Percentiles rank a stretch among this genome's conserved stretches.
Evolutionary conservation across 371 early-diverging fungal genomes (phyloP).

Genomic region (Catenaria anguillulae): DNA sequence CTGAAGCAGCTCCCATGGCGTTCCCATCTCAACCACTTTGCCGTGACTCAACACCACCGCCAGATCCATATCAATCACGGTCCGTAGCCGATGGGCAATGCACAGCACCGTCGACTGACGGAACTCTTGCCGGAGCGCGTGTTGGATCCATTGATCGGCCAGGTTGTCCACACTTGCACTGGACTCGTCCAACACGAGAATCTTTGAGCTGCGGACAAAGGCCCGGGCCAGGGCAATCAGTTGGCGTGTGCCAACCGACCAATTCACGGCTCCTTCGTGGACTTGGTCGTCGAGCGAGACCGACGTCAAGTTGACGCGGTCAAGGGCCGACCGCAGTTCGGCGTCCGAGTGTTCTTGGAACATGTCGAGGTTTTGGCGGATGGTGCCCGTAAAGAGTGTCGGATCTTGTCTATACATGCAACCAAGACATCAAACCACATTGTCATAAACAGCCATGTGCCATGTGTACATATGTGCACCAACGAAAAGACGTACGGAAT

Average conservation of each 20-base stretch:
- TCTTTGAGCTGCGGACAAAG: background rate
- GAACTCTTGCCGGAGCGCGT: slow-evolving; percentile 45
- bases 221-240: background rate
- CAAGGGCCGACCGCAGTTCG: slow-evolving; percentile 27
- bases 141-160: slow-evolving; percentile 49
- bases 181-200: background rate
- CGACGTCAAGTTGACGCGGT: slow-evolving; percentile 18
- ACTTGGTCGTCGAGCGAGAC: background rate
- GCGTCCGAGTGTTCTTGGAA: slow-evolving; percentile 24
- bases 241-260: background rate
- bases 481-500: no score
- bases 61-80: slow-evolving; percentile 62
- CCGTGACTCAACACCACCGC: slow-evolving; percentile 69
- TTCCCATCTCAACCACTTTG: slow-evolving; percentile 46
- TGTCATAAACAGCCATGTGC: background rate
- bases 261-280: background rate
- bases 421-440: slow-evolving; percentile 5
- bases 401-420: no score
- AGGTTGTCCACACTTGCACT: slow-evolving; percentile 34
- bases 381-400: slow-evolving; percentile 27
- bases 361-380: slow-evolving; percentile 35
- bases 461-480: background rate
- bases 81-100: slow-evolving; percentile 52
- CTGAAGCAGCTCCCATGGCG: background rate
- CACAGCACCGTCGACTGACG: slow-evolving; percentile 51